Conservation (phyloP, 257 asterid species). For the Solanum verrucosum region DNA sequence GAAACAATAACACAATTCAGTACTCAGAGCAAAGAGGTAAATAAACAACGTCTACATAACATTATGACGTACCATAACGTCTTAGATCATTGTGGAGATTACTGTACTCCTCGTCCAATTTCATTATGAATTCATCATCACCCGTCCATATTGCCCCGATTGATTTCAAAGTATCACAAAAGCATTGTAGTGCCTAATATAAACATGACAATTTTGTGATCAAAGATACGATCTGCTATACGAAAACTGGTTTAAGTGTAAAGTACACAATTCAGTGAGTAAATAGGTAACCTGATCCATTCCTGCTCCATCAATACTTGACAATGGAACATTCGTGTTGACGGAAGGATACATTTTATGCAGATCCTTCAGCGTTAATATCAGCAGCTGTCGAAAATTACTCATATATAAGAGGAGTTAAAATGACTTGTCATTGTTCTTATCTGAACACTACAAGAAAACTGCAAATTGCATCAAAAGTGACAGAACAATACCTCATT, state of each 20-base stretch:
- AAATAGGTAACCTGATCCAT: slow-evolving; percentile 40
- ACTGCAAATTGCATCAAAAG: neutral
- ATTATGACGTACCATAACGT: slow-evolving; percentile 16
- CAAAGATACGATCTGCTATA: neutral
- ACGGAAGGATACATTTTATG: slow-evolving; percentile 31
- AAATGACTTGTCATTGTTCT: neutral
- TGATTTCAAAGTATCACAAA: slow-evolving; percentile 54
- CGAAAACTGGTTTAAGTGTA: neutral
- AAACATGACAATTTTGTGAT: neutral
- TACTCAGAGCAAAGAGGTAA: neutral
- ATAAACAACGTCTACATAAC: neutral
- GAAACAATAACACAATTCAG: neutral
- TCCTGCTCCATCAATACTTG: slow-evolving; percentile 40
- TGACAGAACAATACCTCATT: slow-evolving; percentile 40
- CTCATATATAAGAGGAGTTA: neutral
- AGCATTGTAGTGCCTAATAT: slow-evolving; percentile 42
- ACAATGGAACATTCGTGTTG: slow-evolving; percentile 9
- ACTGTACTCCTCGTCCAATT: slow-evolving; percentile 30
- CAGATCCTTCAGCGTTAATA: slow-evolving; percentile 59
- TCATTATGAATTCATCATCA: slow-evolving; percentile 51
- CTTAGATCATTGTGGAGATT: slow-evolving; percentile 33
- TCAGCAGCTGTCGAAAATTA: slow-evolving; percentile 39
- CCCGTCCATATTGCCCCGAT: slow-evolving; percentile 68
- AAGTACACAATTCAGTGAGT: neutral
- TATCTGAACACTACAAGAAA: neutral